phyloP scores from a whole-genome alignment of 202 grass and related monocot species.

The Bolboschoenoplectus hybrid region DNA sequence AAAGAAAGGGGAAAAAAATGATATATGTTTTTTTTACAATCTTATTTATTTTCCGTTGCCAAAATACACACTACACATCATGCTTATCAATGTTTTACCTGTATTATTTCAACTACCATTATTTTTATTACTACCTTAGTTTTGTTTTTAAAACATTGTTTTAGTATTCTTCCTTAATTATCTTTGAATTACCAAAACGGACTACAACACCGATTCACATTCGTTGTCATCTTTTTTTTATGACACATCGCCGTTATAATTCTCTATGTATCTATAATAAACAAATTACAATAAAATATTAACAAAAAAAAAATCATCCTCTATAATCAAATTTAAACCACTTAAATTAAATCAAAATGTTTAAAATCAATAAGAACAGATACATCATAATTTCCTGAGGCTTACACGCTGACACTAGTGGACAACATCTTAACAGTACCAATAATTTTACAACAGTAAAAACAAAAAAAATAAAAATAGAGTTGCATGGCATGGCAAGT shows the following conservation, averaged over 20 bases:
- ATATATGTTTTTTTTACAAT: neutral
- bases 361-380: too few species aligned
- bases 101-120: neutral
- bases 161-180: neutral
- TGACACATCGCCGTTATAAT: too few species aligned
- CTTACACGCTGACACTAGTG: too few species aligned
- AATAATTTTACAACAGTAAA: neutral
- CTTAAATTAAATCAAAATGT: too few species aligned
- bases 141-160: neutral
- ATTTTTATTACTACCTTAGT: neutral
- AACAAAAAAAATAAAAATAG: too few species aligned
- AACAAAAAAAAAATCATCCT: too few species aligned
- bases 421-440: too few species aligned
- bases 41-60: neutral
- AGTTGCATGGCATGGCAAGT: neutral
- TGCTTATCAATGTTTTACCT: neutral
- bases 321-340: too few species aligned
- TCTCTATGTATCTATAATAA: too few species aligned
- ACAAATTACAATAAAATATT: too few species aligned
- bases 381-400: too few species aligned
- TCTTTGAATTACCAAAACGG: neutral
- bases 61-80: neutral
- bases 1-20: neutral
- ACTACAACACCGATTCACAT: neutral
- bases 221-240: too few species aligned